Evolutionary conservation across 768 basidiomycete genomes (phyloP).

Genomic region (Coprinopsis sp.): DNA sequence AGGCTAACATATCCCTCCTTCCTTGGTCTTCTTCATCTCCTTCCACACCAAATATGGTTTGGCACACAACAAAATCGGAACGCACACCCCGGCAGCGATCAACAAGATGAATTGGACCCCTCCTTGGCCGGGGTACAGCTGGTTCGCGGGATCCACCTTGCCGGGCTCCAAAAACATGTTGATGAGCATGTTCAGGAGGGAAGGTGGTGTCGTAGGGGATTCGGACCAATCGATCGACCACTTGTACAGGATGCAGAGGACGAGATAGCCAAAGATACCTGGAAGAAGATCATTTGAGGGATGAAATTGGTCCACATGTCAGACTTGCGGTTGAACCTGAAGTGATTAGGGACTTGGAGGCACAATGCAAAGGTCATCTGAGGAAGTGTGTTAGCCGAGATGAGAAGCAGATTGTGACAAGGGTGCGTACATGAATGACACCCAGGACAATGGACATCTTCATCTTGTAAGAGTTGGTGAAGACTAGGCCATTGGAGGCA

Average conservation of each 20-base stretch:
- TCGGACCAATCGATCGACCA: slow-evolving; percentile 92
- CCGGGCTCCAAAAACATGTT: slow-evolving; percentile 94
- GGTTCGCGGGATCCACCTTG: slow-evolving; percentile 56
- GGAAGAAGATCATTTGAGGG: slow-evolving; percentile 95
- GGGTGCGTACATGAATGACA: slow-evolving; percentile 79
- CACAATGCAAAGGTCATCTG: slow-evolving; percentile 99
- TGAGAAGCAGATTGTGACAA: slow-evolving; percentile 4
- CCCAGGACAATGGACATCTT: slow-evolving; percentile 97
- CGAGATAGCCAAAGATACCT: slow-evolving; percentile 96
- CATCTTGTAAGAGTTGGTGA: slow-evolving; percentile 99
- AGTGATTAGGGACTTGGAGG: slow-evolving; percentile 91
- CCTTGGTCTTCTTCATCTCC: slow-evolving; percentile 80
- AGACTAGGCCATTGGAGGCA: slow-evolving; percentile 85
- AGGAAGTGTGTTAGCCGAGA: slow-evolving; percentile 10
- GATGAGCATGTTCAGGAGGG: slow-evolving; percentile 93
- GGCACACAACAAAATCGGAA: slow-evolving; percentile 89
- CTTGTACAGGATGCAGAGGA: slow-evolving; percentile 92
- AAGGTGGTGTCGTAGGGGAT: slow-evolving; percentile 68
- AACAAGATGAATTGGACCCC: slow-evolving; percentile 77
- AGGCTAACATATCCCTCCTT: slow-evolving; percentile 76
- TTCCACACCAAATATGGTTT: slow-evolving; percentile 92
- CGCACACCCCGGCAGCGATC: slow-evolving; percentile 75
- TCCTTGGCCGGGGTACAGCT: slow-evolving; percentile 86
- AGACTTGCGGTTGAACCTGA: slow-evolving; percentile 82
- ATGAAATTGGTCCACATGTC: slow-evolving; percentile 95